Conservation (phyloP, 768 basidiomycete species). For the Tricholoma sp. region DNA sequence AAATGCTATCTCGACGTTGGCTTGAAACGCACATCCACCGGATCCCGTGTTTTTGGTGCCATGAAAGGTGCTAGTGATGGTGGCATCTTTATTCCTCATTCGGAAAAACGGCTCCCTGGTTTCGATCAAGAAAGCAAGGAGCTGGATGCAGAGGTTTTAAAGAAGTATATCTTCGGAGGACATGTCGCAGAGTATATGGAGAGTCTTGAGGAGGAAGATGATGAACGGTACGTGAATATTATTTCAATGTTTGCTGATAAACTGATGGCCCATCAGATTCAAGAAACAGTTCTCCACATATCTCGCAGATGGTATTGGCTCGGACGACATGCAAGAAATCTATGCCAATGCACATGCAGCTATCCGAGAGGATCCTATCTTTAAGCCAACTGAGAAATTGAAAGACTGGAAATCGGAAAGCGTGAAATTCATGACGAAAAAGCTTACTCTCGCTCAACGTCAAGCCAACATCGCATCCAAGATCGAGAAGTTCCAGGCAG, state of each 20-base stretch:
- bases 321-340: conserved; percentile 96
- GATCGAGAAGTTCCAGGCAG: conserved; percentile 86
- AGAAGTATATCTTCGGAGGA: conserved; percentile 97
- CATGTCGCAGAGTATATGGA: conserved; percentile 99
- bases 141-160: conserved; percentile 89
- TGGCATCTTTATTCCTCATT: conserved; percentile 97
- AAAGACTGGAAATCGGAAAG: conserved; percentile 89
- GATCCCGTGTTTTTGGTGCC: conserved; percentile 95
- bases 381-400: conserved; percentile 86
- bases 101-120: conserved; percentile 96
- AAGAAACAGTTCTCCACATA: conserved; percentile 97
- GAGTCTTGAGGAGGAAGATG: conserved; percentile 98
- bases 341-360: conserved; percentile 90
- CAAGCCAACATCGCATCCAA: conserved; percentile 76
- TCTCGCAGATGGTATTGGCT: conserved; percentile 92
- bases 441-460: conserved; percentile 74
- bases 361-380: conserved; percentile 91
- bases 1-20: conserved; percentile 99
- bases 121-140: conserved; percentile 91
- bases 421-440: conserved; percentile 60
- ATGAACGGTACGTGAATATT: conserved; percentile 64
- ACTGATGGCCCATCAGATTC: conserved; percentile 49
- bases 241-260: not conserved
- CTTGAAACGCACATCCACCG: conserved; percentile 95
- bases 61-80: conserved; percentile 99